Evolutionary conservation across 768 basidiomycete genomes (phyloP), one percentile per base, ranked within the genome.

Genomic region (Auriculariales sp.): DNA sequence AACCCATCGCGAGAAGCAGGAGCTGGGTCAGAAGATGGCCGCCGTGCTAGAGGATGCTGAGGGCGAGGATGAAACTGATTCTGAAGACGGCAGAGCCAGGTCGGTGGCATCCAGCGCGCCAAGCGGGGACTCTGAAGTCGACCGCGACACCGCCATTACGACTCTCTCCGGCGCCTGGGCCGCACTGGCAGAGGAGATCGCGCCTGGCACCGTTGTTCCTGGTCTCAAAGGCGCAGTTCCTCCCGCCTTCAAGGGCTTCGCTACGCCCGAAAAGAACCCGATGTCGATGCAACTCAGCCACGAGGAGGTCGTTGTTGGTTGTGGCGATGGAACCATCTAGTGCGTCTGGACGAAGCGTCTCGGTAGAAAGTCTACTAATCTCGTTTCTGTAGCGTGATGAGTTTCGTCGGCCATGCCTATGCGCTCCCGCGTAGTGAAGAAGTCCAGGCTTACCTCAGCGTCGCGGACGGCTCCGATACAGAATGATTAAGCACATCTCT

Each of bases 251-350:
- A 61, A 70, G 17, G 88, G 88, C 2, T 71, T 94, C 35, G 83
- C 87, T 28, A 84, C 78, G 22, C 88, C 91, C 2, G 90, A 85
- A 64, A 88, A 91, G 74, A 91, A 93, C 57, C 91, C 90, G 6
- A 91, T 91, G 90, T 85, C 84, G 53, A 85, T 94, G 81, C 87
- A 88, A 55, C 62, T 93, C 57, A 89, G 83, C 56, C 84, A 90
- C 56, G 89, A 92, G 59, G 87, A 91, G 60, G 83, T 92, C 1
- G 88, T 91, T 15, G 85, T 92, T 27, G 88, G 88, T 0, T 91
- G 88, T 68, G 86, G 86, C 25, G 88, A 91, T 63, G 88, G 88
- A 12, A 88, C 85, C 3, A 91, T 91, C 56, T 91, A 91, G 87
- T 91, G 54, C 67, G 86, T 52, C 70, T 12, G n/a, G 54, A 30